phyloP scores from a whole-genome alignment of 352 stramenopile genomes.

The Globisporangium irregulare region DNA sequence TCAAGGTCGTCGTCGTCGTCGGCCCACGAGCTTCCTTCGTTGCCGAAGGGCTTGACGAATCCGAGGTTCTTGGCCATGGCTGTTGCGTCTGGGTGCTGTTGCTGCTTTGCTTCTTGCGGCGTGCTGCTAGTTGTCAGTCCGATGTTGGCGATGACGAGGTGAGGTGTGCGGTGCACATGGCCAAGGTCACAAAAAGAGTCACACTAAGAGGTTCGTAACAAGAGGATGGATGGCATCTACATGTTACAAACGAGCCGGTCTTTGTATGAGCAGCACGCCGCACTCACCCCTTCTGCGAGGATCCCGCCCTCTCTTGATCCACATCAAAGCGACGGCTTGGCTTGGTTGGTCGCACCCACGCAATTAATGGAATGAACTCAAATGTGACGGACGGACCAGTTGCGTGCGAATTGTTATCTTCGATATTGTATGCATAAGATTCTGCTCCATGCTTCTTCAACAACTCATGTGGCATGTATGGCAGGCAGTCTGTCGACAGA shows the following conservation, averaged over 20 bases:
- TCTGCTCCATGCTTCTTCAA: neutral
- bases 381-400: neutral
- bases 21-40: slow-evolving; percentile 67
- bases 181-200: neutral
- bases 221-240: neutral
- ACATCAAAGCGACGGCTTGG: neutral
- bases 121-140: slow-evolving; percentile 10
- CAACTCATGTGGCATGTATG: neutral
- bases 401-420: neutral
- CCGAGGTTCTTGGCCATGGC: slow-evolving; percentile 58
- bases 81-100: slow-evolving; percentile 2
- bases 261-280: neutral
- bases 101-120: slow-evolving; percentile 9
- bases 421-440: neutral
- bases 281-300: neutral
- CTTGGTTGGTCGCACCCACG: neutral
- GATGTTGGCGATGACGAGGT: slow-evolving; percentile 5
- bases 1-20: slow-evolving; percentile 73
- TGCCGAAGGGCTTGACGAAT: slow-evolving; percentile 36
- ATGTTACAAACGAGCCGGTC: neutral
- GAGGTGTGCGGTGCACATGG: neutral
- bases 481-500: neutral
- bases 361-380: neutral
- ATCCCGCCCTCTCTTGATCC: neutral
- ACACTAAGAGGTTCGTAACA: slow-evolving; percentile 3